These are phyloP conservation scores for Xylariaceae sp. DNA, from an alignment of 2,329 filamentous ascomycete genomes.

Conservation along the genomic window DNA sequence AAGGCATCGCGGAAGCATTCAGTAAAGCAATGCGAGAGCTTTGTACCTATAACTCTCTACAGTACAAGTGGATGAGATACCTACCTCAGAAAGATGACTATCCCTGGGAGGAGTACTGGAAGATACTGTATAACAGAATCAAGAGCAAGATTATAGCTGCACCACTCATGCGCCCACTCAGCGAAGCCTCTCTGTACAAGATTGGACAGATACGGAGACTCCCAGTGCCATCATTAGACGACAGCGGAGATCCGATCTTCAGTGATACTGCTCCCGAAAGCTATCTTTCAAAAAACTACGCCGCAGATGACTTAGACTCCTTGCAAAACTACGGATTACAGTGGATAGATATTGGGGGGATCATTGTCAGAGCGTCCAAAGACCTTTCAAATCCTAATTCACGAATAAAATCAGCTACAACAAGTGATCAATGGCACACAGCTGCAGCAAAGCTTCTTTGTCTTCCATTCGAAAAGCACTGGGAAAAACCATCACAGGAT, in stretches of 20 bases:
- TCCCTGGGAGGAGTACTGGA: slow-evolving; percentile 26
- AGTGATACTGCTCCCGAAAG: neutral
- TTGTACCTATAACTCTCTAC: slow-evolving; percentile 44
- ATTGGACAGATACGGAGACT: slow-evolving; percentile 3
- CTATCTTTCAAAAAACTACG: slow-evolving; percentile 22
- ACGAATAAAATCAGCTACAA: slow-evolving; percentile 27
- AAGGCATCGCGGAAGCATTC: slow-evolving; percentile 49
- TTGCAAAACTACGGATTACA: neutral
- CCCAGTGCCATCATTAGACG: neutral
- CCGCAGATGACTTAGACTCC: slow-evolving; percentile 18
- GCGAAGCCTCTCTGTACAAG: neutral
- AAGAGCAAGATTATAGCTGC: neutral
- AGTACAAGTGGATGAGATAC: slow-evolving; percentile 54
- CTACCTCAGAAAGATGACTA: slow-evolving; percentile 43
- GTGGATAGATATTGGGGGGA: neutral
- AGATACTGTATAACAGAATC: neutral
- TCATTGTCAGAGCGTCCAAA: neutral
- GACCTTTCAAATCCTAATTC: slow-evolving; percentile 13
- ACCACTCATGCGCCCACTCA: slow-evolving; percentile 38
- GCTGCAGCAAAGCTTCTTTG: slow-evolving; percentile 30
- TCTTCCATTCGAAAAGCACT: neutral
- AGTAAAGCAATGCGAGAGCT: slow-evolving; percentile 48
- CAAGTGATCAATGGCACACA: slow-evolving; percentile 30
- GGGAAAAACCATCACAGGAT: neutral
- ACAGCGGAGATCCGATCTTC: slow-evolving; percentile 5